Evolutionary conservation across 176 grass and related monocot genomes (phyloP), one percentile per base, ranked within the genome.

Genomic region (Oryza officinalis): DNA sequence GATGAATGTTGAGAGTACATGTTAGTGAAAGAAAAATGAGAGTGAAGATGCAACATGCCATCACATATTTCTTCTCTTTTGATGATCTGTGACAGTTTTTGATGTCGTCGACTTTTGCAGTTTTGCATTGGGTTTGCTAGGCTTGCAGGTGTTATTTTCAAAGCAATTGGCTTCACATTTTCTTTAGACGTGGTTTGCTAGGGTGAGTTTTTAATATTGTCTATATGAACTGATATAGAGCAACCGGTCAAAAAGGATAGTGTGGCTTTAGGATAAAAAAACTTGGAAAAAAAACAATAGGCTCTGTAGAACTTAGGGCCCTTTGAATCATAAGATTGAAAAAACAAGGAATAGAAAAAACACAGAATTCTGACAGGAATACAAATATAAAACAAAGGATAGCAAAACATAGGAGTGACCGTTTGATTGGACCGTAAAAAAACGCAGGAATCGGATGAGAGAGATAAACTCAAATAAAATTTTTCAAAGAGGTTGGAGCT

Each of bases 1-100:
- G 73, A 86, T 78, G 38, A 86, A 60, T 90, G 20, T 57, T 67
- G 57, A 52, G 17, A 78, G 23, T 71, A 59, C 52, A 64, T 41
- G 32, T 67, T 68, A 61, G 46, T 6, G 31, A 37, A 43, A 27
- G 46, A 41, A 67, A 80, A 70, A 41, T 9, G 33, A 44, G 20
- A 33, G 32, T 38, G 37, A 71, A 54, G 71, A 41, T 64, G 70
- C 45, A 63, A 33, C 65, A 8, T 67, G 52, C 52, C 52, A 43
- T 76, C 59, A 67, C 27, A 63, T 67, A 61, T 66, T 15, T 30
- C 46, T 63, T 57, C 17, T 76, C 40, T 33, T 37, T 80, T 50
- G 45, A 22, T 50, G 47, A 69, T 85, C 37, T 23, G 27, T 70
- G 28, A 18, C 11, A 45, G 5, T 46, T 75, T 85, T 73, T 73